These are phyloP conservation scores for Leishmania guyanensis DNA, from an alignment of 208 protist species.

Conservation along the genomic window DNA sequence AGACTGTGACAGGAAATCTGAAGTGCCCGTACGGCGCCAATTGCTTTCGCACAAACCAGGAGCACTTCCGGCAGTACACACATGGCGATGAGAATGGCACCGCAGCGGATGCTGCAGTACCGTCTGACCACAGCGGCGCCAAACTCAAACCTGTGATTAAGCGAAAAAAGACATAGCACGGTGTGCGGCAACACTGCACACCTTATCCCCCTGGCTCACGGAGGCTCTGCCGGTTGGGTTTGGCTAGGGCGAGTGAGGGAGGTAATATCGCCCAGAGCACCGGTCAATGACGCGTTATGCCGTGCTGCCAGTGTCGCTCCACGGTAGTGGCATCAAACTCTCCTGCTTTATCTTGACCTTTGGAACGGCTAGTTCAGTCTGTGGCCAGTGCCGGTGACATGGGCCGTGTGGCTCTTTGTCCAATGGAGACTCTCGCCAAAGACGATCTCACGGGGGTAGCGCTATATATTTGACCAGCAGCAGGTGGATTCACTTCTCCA, in stretches of 20 bases:
- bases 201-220: background rate
- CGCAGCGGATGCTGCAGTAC: background rate
- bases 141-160: conserved; percentile 29
- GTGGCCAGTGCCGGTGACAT: background rate
- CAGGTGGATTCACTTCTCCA: background rate
- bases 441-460: background rate
- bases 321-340: background rate
- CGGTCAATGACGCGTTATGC: background rate
- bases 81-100: conserved; percentile 36
- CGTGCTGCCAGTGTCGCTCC: background rate
- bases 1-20: conserved; percentile 37
- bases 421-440: background rate
- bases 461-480: background rate
- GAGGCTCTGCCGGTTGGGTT: background rate
- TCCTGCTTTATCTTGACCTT: background rate
- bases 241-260: background rate
- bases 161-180: conserved; percentile 8
- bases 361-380: background rate
- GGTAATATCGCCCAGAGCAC: background rate
- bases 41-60: conserved; percentile 69
- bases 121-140: background rate
- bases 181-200: background rate
- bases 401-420: background rate
- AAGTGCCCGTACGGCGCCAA: conserved; percentile 66
- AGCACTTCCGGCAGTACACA: conserved; percentile 68